Conservation (phyloP, 2,329 filamentous ascomycete species). For the Cordyceps pruinosa region DNA sequence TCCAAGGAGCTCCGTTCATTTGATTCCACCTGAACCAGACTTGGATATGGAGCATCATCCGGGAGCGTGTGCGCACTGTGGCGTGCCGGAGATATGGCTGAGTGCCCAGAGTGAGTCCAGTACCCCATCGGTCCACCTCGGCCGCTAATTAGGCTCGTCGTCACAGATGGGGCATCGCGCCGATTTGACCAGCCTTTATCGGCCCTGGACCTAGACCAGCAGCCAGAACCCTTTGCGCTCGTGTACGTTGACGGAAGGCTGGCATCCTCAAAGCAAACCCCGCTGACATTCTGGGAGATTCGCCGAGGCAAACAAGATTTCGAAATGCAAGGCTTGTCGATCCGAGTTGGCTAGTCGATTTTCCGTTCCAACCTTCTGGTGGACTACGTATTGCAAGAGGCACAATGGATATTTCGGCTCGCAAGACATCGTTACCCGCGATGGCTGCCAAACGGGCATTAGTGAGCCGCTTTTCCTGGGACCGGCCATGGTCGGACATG, state of each 20-base stretch:
- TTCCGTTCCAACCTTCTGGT: slow-evolving; percentile 11
- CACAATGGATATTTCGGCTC: slow-evolving; percentile 15
- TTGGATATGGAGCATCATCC: no score
- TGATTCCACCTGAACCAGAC: no score
- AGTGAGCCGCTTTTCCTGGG: slow-evolving; percentile 15
- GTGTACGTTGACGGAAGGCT: background rate
- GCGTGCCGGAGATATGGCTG: background rate
- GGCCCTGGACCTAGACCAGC: background rate
- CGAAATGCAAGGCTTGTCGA: slow-evolving; percentile 1
- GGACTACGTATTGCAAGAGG: slow-evolving; percentile 2
- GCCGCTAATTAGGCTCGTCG: background rate
- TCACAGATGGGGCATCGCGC: background rate
- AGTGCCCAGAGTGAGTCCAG: background rate
- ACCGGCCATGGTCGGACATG: no score
- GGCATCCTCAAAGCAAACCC: no score
- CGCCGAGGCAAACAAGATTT: background rate
- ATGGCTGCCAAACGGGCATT: slow-evolving; percentile 8
- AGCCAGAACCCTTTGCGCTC: background rate
- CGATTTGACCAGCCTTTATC: background rate
- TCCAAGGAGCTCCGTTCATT: no score
- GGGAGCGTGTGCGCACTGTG: background rate
- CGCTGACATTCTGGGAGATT: background rate
- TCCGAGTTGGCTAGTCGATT: background rate
- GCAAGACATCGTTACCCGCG: slow-evolving; percentile 13
- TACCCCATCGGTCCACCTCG: no score